Conservation (phyloP, 192 early-diverging fungal species). For the Podila epicladia region DNA sequence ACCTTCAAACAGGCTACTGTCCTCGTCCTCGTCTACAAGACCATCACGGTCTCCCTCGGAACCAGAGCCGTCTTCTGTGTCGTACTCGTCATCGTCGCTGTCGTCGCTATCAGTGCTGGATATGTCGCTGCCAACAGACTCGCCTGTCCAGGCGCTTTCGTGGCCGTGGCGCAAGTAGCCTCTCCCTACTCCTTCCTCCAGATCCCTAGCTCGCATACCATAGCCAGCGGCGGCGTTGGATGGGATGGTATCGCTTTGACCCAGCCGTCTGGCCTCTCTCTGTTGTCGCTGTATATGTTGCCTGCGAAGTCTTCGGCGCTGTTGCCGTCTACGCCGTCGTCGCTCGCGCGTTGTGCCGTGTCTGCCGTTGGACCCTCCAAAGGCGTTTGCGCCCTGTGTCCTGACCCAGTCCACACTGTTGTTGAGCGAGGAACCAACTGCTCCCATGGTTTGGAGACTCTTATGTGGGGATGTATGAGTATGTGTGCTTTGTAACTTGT, state of each 20-base stretch:
- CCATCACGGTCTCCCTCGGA: background rate
- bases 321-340: background rate
- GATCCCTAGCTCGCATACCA: background rate
- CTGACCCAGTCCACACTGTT: slow-evolving; percentile 27
- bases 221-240: background rate
- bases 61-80: background rate
- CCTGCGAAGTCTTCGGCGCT: slow-evolving; percentile 2
- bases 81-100: slow-evolving; percentile 13
- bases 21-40: slow-evolving; percentile 17
- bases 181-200: slow-evolving; percentile 9
- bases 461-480: background rate
- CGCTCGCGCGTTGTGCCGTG: background rate
- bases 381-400: slow-evolving; percentile 5
- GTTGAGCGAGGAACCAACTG: slow-evolving; percentile 35
- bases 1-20: slow-evolving; percentile 14
- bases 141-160: background rate
- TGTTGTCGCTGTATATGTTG: slow-evolving; percentile 7
- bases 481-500: background rate
- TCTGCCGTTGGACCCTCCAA: background rate
- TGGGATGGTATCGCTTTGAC: background rate
- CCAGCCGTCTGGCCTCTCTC: background rate
- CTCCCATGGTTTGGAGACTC: slow-evolving; percentile 22
- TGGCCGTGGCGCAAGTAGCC: slow-evolving; percentile 1
- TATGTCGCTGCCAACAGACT: slow-evolving; percentile 12
- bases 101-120: slow-evolving; percentile 15